phyloP scores from a whole-genome alignment of 768 basidiomycete genomes.

The Mycena venus region DNA sequence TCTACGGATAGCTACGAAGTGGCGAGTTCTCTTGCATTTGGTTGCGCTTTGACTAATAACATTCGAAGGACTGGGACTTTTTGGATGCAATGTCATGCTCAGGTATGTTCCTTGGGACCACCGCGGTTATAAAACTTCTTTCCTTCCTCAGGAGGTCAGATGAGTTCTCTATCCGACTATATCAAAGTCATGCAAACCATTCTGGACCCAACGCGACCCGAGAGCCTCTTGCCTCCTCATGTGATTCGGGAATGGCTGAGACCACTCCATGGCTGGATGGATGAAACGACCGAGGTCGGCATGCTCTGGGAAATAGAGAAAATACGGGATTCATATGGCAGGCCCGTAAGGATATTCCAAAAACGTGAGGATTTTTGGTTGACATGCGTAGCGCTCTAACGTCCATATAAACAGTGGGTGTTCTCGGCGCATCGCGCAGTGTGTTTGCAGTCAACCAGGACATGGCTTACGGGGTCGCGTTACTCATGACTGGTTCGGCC shows the following conservation, averaged over 20 bases:
- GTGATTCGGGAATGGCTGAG: slow-evolving; percentile 42
- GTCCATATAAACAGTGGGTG: slow-evolving; percentile 35
- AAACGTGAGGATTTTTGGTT: not conserved
- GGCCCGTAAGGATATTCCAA: slow-evolving; percentile 17
- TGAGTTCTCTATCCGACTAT: slow-evolving; percentile 42
- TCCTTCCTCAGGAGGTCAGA: too few species aligned
- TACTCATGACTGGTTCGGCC: slow-evolving; percentile 30
- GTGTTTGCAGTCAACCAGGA: slow-evolving; percentile 37
- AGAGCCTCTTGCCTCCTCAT: slow-evolving; percentile 35
- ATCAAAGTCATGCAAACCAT: slow-evolving; percentile 38
- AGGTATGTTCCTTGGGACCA: too few species aligned
- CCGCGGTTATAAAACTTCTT: too few species aligned
- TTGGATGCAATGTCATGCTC: slow-evolving; percentile 37
- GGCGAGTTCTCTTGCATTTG: slow-evolving; percentile 1
- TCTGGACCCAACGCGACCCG: slow-evolving; percentile 35
- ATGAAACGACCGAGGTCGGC: slow-evolving; percentile 34
- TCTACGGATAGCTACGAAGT: slow-evolving; percentile 31
- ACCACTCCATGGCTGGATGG: slow-evolving; percentile 38
- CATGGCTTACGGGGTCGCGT: slow-evolving; percentile 31
- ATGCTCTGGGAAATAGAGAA: slow-evolving; percentile 39
- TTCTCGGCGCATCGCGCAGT: slow-evolving; percentile 35
- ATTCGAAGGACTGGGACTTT: slow-evolving; percentile 38
- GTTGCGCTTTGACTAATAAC: not conserved
- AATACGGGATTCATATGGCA: slow-evolving; percentile 22
- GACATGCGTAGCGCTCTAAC: not conserved